A percentile compares a stretch with the other conserved stretches of the same genome.
Conservation (phyloP, 306 rosid species). For the Prunus armeniaca region DNA sequence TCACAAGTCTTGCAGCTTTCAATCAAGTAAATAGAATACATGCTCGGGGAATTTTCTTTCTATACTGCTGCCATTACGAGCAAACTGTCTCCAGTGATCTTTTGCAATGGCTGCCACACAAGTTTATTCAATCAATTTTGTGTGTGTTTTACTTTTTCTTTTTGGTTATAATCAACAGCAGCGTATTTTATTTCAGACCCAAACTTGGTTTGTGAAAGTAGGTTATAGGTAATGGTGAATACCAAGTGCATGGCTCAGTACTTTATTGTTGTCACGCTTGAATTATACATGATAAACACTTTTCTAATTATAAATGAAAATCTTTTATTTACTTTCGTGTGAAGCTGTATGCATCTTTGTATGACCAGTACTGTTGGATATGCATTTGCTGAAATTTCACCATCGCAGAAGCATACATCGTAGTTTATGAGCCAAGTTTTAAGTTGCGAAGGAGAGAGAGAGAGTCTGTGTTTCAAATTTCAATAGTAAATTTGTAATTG, state of each 20-base stretch:
- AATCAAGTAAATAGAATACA: slow-evolving; percentile 21
- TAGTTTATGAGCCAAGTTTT: too few relatives aligned
- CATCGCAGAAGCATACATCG: too few relatives aligned
- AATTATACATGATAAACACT: not conserved
- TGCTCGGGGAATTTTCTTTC: slow-evolving; percentile 1
- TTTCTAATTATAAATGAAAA: not conserved
- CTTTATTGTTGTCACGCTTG: not conserved
- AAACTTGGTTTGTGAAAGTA: not conserved
- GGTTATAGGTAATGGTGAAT: not conserved
- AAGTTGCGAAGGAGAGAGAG: not conserved
- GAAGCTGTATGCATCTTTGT: not conserved
- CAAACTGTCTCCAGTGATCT: not conserved
- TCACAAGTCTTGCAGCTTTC: not conserved
- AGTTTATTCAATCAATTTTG: not conserved
- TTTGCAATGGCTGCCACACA: not conserved
- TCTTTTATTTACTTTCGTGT: not conserved
- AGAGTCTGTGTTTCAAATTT: not conserved
- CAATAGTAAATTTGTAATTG: not conserved
- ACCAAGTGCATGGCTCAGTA: not conserved
- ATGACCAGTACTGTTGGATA: too few relatives aligned
- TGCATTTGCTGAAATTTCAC: too few relatives aligned
- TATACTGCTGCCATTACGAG: not conserved
- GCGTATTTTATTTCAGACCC: not conserved
- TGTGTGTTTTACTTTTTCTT: not conserved
- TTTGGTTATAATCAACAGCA: not conserved